These are phyloP conservation scores for Verticillium klebahnii DNA, from an alignment of 2,329 filamentous ascomycete genomes.

Conservation along the genomic window DNA sequence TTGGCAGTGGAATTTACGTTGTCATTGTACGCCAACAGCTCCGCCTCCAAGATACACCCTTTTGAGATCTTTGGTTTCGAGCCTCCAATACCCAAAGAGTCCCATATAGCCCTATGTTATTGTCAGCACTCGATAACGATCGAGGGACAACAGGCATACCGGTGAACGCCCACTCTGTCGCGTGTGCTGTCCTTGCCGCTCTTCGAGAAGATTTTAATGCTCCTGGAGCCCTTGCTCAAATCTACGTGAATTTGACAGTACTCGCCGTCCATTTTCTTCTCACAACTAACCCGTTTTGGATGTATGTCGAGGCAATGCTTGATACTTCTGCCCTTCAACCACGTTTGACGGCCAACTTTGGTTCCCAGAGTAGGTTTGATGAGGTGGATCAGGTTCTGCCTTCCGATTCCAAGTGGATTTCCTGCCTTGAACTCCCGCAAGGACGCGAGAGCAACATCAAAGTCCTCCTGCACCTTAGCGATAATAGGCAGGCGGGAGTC, in stretches of 20 bases:
- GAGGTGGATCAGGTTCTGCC: constrained; percentile 20
- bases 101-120: constrained; percentile 46
- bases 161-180: constrained; percentile 60
- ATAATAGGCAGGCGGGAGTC: constrained; percentile 68
- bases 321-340: constrained; percentile 64
- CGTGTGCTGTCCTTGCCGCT: constrained; percentile 83
- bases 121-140: constrained; percentile 11
- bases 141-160: constrained; percentile 25
- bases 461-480: constrained; percentile 65
- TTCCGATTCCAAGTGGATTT: constrained; percentile 18
- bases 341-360: constrained; percentile 61
- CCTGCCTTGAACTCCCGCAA: constrained; percentile 33
- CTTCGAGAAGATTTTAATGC: constrained; percentile 83
- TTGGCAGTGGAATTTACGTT: constrained; percentile 27
- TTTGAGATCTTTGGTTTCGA: constrained; percentile 53
- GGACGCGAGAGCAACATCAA: constrained; percentile 54
- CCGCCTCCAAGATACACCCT: constrained; percentile 77
- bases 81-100: constrained; percentile 59
- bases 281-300: constrained; percentile 61
- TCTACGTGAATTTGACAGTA: constrained; percentile 88
- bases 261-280: constrained; percentile 83
- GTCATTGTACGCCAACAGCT: constrained; percentile 75
- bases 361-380: constrained; percentile 53
- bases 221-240: constrained; percentile 44
- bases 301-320: constrained; percentile 69